Conservation (phyloP, 306 rosid genomes). For the Casuarina cunninghamiana region DNA sequence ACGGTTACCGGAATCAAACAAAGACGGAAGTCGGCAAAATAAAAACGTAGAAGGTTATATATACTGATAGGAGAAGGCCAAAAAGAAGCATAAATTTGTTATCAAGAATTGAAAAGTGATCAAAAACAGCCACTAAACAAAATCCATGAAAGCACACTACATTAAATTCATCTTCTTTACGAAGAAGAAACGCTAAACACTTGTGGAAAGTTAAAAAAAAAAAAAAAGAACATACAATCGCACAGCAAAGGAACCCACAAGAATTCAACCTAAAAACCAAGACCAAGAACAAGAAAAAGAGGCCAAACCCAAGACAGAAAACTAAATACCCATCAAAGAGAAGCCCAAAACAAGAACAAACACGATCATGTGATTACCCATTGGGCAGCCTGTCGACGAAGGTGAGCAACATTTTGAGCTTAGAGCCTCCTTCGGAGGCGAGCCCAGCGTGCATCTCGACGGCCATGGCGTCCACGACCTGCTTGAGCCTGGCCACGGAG, state of each 20-base stretch:
- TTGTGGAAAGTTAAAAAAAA: background rate
- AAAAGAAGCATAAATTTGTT: background rate
- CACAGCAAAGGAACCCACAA: background rate
- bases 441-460: constrained; percentile 99
- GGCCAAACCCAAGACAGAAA: constrained; percentile 8
- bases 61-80: background rate
- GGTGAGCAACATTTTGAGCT: constrained; percentile 96
- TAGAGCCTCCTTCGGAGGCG: constrained; percentile 96
- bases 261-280: background rate
- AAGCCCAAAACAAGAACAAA: constrained; percentile 1
- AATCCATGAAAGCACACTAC: background rate
- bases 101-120: background rate
- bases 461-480: constrained; percentile 94
- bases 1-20: background rate
- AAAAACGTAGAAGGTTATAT: background rate
- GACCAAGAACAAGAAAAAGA: background rate
- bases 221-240: background rate
- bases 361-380: constrained; percentile 54
- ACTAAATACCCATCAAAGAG: constrained; percentile 8
- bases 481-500: constrained; percentile 62
- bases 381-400: constrained; percentile 80
- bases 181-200: background rate
- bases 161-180: background rate
- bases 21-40: background rate
- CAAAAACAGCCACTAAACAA: background rate